Base-by-base conservation (phyloP, 305 asterid genomes). In the Ilex paraguariensis region DNA sequence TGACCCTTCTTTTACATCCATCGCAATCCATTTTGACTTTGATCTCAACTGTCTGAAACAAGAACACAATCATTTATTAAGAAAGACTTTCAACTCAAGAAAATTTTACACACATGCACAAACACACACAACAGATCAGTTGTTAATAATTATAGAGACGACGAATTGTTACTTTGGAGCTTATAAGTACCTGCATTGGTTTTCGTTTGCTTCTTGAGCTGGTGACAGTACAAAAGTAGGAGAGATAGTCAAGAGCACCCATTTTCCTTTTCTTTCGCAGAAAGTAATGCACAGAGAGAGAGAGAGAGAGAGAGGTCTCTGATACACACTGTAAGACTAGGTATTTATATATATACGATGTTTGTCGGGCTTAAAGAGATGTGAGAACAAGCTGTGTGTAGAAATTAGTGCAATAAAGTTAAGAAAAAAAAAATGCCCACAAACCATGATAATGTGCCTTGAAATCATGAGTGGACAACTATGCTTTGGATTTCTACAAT, bases 181-280 rank as follows among this genome's bases (percentile, higher is more conserved):
- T 31, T 45, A 17, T 42, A 54, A 3, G 53, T 78, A 87, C 97
- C 96, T 90, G 97, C 82, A 87, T 76, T 67, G 97, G 79, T 69
- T 82, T 87, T 81, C 86, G 85, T 78, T 61, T 90, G 80, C 56
- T 63, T 64, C 82, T 66, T 54, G 74, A 81, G 83, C 79, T 74
- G 64, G 90, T 82, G 74, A 82, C 86, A 66, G 86, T 77, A 71
- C 90, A 90, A 69, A 90, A 84, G 82, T 79, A 74, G 39, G 96
- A 87, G 59, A 90, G 83, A 82, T 87, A 90, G 63, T 90, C 97
- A 58, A 90, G 95, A 70, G 95, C 96, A 17, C 96, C 97, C 97
- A 90, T 91, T 61, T 69, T 54, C 52, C 13, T 59, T 17, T 48
- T 52, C 65, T 62, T 60, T 55, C 42, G 54, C 71, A 70, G 59